Percentiles rank a stretch among this genome's conserved stretches.
Evolutionary conservation across 2,329 filamentous ascomycete genomes (phyloP).

Genomic region (Colletotrichum horii): DNA sequence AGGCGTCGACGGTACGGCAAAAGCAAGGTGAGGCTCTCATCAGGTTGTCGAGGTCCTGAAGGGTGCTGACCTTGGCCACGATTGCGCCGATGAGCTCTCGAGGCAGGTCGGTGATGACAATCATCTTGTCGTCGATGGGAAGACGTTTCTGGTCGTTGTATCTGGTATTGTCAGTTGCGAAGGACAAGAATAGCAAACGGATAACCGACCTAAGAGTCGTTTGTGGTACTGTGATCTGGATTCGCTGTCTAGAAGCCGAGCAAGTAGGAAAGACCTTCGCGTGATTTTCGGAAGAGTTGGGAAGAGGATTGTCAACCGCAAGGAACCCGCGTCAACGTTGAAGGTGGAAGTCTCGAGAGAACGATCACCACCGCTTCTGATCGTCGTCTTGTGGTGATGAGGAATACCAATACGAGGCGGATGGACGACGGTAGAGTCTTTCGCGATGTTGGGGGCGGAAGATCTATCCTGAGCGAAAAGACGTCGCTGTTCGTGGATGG

Average conservation of each 20-base stretch:
- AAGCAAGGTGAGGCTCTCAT: background rate
- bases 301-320: background rate
- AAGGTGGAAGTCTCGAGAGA: accelerated
- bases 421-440: background rate
- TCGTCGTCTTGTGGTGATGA: background rate
- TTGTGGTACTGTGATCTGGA: background rate
- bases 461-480: background rate
- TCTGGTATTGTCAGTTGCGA: background rate
- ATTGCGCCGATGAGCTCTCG: background rate
- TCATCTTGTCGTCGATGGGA: background rate
- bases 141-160: too few relatives aligned
- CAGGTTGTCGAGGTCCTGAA: background rate
- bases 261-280: background rate
- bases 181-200: background rate
- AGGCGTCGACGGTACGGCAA: background rate
- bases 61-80: background rate
- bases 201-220: background rate
- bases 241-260: background rate
- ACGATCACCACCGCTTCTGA: background rate
- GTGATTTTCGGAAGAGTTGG: background rate
- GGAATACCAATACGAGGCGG: background rate
- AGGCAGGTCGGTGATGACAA: background rate
- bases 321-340: accelerated
- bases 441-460: background rate
- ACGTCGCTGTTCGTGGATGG: background rate